A percentile compares a stretch with the other conserved stretches of the same genome.
Evolutionary conservation across 345 rosid species (phyloP).

Genomic region (Turritis glabra): DNA sequence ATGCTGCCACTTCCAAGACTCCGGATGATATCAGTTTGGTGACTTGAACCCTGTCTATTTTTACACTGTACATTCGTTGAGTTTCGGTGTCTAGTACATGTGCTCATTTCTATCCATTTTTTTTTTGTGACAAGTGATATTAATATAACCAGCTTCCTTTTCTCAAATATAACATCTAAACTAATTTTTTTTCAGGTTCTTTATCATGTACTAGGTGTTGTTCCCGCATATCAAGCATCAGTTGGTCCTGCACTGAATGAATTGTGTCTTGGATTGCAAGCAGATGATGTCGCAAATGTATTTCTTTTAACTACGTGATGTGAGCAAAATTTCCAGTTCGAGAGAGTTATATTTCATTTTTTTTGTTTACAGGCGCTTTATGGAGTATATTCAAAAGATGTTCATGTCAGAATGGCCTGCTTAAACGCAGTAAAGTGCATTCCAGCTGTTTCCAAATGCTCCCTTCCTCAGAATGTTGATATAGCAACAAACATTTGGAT

Average conservation of each 20-base stretch:
- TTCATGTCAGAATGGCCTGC: conserved; percentile 98
- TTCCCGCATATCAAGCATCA: conserved; percentile 83
- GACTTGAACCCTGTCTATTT: conserved; percentile 31
- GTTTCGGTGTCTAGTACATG: background rate
- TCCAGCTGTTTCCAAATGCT: conserved; percentile 75
- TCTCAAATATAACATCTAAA: background rate
- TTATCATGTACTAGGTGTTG: conserved; percentile 83
- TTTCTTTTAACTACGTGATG: conserved; percentile 26
- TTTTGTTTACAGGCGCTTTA: conserved; percentile 64
- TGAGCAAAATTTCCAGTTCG: background rate
- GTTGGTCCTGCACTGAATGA: conserved; percentile 89
- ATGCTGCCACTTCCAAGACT: conserved; percentile 92
- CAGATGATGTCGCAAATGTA: conserved; percentile 85
- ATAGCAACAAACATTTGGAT: conserved; percentile 93
- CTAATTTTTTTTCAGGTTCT: conserved; percentile 61
- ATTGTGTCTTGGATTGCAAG: conserved; percentile 87
- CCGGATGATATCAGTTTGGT: conserved; percentile 82
- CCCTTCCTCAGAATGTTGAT: conserved; percentile 74
- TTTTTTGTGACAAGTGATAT: background rate
- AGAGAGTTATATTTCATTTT: conserved; percentile 26
- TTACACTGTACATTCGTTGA: conserved; percentile 4
- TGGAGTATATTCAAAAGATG: conserved; percentile 92
- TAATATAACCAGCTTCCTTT: background rate
- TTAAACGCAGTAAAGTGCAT: conserved; percentile 90
- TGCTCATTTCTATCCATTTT: background rate